These are phyloP conservation scores for Phytophthora sansomeana DNA, from an alignment of 352 stramenopile genomes.

Conservation along the genomic window DNA sequence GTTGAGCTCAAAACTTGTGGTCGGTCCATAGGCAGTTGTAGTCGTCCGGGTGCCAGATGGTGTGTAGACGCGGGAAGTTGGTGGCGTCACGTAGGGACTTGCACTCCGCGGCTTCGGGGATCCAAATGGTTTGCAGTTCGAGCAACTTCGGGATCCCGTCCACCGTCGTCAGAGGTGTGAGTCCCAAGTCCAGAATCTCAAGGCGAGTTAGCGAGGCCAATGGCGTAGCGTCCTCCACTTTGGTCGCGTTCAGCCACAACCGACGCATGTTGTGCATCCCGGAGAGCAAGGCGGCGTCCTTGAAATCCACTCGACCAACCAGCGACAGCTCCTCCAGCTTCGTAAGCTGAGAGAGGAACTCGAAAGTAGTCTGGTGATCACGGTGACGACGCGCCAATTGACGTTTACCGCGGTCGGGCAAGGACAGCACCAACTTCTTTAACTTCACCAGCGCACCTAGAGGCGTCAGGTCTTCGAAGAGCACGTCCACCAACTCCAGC, in stretches of 20 bases:
- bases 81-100: conserved; percentile 44
- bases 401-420: conserved; percentile 53
- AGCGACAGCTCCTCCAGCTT: conserved; percentile 58
- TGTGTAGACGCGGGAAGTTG: conserved; percentile 52
- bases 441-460: conserved; percentile 51
- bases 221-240: conserved; percentile 48
- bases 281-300: conserved; percentile 50
- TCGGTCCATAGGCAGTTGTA: conserved; percentile 76
- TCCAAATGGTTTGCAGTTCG: conserved; percentile 55
- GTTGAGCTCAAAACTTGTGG: conserved; percentile 47
- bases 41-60: conserved; percentile 69
- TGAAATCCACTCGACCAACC: conserved; percentile 67
- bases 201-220: conserved; percentile 45
- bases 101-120: conserved; percentile 56
- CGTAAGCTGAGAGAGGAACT: conserved; percentile 47
- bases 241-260: conserved; percentile 61
- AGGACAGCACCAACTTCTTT: conserved; percentile 58
- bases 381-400: conserved; percentile 50
- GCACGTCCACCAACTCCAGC: conserved; percentile 59
- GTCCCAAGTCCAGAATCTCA: conserved; percentile 57
- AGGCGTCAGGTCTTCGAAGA: conserved; percentile 59
- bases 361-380: conserved; percentile 50
- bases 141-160: conserved; percentile 43
- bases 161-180: conserved; percentile 53
- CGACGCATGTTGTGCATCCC: conserved; percentile 48